Conservation (phyloP, 805 yeast species). For the Kuraishia capsulata region DNA sequence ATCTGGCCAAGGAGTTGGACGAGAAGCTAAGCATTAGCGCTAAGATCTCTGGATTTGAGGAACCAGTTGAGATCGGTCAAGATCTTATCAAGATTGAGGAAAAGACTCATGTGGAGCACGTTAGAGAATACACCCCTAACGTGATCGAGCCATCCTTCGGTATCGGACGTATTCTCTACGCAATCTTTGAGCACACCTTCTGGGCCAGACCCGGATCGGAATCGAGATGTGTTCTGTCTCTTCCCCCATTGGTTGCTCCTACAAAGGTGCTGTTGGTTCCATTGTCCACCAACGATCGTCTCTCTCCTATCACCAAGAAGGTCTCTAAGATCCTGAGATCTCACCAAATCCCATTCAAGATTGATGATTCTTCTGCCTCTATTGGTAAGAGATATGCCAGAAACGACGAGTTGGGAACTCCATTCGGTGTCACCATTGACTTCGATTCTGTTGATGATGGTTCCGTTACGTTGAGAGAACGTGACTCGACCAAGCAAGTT, state of each 20-base stretch:
- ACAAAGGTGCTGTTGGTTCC: slow-evolving; percentile 96
- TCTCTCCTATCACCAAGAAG: slow-evolving; percentile 64
- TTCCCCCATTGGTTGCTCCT: slow-evolving; percentile 95
- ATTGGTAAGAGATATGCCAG: slow-evolving; percentile 98
- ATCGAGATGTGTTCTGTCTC: slow-evolving; percentile 75
- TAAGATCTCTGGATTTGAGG: slow-evolving; percentile 54
- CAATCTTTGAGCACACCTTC: slow-evolving; percentile 88
- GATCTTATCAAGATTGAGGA: slow-evolving; percentile 68
- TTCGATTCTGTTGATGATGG: slow-evolving; percentile 85
- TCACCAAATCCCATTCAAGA: slow-evolving; percentile 85
- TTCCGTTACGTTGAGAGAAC: slow-evolving; percentile 90
- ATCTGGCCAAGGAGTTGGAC: slow-evolving; percentile 59
- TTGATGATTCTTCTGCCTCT: slow-evolving; percentile 94
- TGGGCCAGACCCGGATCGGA: slow-evolving; percentile 91
- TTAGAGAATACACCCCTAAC: slow-evolving; percentile 92
- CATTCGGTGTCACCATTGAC: slow-evolving; percentile 96
- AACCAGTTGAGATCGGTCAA: slow-evolving; percentile 60
- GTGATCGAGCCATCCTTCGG: slow-evolving; percentile 99
- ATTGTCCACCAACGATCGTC: slow-evolving; percentile 72
- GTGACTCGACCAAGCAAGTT: slow-evolving; percentile 94
- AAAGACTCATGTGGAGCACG: slow-evolving; percentile 75
- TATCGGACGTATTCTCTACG: slow-evolving; percentile 93
- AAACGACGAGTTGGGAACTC: slow-evolving; percentile 97
- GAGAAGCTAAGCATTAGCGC: slow-evolving; percentile 55
- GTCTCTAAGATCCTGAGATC: slow-evolving; percentile 66